Evolutionary conservation across 2,329 filamentous ascomycete species (phyloP), one percentile per base, ranked within the genome.

Genomic region (Phialocephala sp.): DNA sequence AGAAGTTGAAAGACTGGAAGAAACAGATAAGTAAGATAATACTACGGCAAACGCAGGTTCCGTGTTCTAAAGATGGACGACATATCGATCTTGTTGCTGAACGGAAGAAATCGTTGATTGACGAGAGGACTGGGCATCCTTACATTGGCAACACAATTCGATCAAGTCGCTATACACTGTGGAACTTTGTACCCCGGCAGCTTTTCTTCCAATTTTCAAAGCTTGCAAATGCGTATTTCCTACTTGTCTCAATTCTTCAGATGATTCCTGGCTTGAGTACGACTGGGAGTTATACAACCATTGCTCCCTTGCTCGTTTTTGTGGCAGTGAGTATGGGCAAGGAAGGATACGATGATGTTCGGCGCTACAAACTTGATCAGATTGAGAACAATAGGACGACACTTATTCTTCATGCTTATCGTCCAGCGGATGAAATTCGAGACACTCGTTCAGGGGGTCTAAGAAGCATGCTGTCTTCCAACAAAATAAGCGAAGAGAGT

Each of bases 251-350:
- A 60, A 90, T 95, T 68, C 79, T 97, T 67, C 94, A 97, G 77
- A 89, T 96, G 86, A 92, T 97, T 73, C 94, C 94, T 2, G 92
- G 91, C 92, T 82, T 97, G 54, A 96, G 92, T 78, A 97, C 94
- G 1, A 97, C 94, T 1, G 94, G 94, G 72, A 90, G 84, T 14
- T 97, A 89, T 76, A 97, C 94, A 0, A 97, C 94, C 0, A 91
- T 97, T 72, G 86, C 89, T 18, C 94, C 94, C 0, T 80, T 98
- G 27, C 79, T 91, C 62, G 88, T 93, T 66, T 97, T 98, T 75
- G 91, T 97, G 58, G 84, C 87, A 24, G 86, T 98, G 69, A 97
- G 93, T 58, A 97, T 98, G 84, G 88, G 86, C 8, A 97, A 97
- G 76, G 94, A 98, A 80, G 94, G 94, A 0, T 96, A 90, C 71